Evolutionary conservation across 106 monocot genomes (phyloP), one percentile per base, ranked within the genome.

Genomic region (Dactylorhiza incarnata): DNA sequence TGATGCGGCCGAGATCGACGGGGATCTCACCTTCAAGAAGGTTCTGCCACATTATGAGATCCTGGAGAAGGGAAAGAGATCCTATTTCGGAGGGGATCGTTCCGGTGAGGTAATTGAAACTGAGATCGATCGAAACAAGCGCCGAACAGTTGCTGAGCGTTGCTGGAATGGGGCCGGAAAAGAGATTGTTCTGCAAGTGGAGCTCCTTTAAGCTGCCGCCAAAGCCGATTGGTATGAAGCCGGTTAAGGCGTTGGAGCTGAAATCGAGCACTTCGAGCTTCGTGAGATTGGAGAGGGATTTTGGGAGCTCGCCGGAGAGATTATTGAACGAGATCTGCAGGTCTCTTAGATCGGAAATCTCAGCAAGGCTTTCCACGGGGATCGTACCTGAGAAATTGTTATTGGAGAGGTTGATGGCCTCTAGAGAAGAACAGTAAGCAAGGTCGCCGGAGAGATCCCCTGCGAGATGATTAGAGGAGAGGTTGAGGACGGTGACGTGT

Each of bases 11-110:
- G 6, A 96, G 82, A 74, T 88, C 88, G 11, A 45, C 45, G 12
- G 95, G 95, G 49, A 96, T 96, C 79, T 86, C 81, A 10, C 95
- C 95, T 22, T 78, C 81, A 9, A 96, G 82, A 5, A 78, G 10
- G 78, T 96, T 96, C 85, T 93, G 87, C 95, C 95, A 93, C 93
- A 93, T 81, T 19, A 90, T 90, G 24, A 96, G 83, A 68, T 96
- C 90, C 11, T 51, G 79, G 24, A 96, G 90, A 6, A 20, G 59
- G 5, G 83, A 63, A 2, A 96, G 78, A 2, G 70, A 49, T 5
- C 88, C 90, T 25, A 96, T 53, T 44, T 83, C 72, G 12, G 76
- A 14, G 2, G 95, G 93, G 5, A 96, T 89, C n/a, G 72, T 37
- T 14, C 95, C 95, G 10, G 45, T 79, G 74, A 95, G 83, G 53